phyloP scores from a whole-genome alignment of 192 early-diverging fungal genomes.

The Jimgerdemannia flammicorona region DNA sequence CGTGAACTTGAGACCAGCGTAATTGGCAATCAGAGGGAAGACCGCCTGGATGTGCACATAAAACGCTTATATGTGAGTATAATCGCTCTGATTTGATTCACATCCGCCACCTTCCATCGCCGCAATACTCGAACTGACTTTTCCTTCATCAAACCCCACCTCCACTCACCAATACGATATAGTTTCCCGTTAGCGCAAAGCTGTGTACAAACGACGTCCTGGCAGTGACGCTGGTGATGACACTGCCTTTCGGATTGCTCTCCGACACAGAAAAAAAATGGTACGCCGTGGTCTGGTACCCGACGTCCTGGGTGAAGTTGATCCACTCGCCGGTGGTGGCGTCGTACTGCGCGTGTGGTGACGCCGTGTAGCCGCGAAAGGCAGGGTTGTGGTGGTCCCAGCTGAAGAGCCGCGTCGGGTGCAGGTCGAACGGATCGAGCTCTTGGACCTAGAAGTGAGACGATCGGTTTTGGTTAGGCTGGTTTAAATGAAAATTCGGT shows the following conservation, averaged over 20 bases:
- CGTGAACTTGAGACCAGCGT: conserved; percentile 61
- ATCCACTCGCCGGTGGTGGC: conserved; percentile 67
- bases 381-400: conserved; percentile 58
- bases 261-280: conserved; percentile 62
- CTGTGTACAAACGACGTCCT: conserved; percentile 71
- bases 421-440: conserved; percentile 62
- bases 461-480: not conserved
- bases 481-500: no score
- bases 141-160: not conserved
- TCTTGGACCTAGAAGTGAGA: conserved; percentile 47
- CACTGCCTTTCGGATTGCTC: conserved; percentile 55
- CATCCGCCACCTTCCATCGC: no score
- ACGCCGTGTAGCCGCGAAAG: conserved; percentile 60
- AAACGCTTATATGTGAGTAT: not conserved
- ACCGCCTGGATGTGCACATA: conserved; percentile 24
- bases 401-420: conserved; percentile 54
- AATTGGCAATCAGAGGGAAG: conserved; percentile 56
- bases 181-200: conserved; percentile 69
- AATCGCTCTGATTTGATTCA: no score
- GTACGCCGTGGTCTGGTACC: conserved; percentile 63
- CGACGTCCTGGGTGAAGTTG: conserved; percentile 70
- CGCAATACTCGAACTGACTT: not conserved
- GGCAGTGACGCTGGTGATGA: conserved; percentile 59
- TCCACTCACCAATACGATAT: conserved; percentile 54
- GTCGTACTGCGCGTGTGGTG: conserved; percentile 72